Conservation (phyloP, 495 filamentous ascomycete species). For the Podospora fimiseda region DNA sequence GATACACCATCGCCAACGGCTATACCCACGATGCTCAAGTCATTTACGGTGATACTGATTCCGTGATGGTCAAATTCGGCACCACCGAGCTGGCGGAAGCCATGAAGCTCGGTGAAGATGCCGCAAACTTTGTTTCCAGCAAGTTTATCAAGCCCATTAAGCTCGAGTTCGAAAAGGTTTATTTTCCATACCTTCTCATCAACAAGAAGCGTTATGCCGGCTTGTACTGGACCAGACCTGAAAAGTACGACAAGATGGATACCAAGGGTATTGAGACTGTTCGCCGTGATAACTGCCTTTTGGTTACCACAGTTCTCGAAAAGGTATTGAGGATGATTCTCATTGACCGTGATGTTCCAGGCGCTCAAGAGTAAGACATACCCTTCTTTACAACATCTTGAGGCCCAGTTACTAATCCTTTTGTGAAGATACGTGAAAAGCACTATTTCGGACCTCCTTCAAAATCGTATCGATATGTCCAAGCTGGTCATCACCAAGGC, state of each 20-base stretch:
- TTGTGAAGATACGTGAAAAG: conserved; percentile 81
- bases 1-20: conserved; percentile 87
- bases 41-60: conserved; percentile 98
- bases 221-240: conserved; percentile 88
- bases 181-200: conserved; percentile 96
- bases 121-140: conserved; percentile 74
- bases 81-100: conserved; percentile 72
- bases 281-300: conserved; percentile 86
- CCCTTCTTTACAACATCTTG: not conserved
- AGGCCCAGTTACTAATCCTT: conserved; percentile 14
- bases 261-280: conserved; percentile 99
- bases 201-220: conserved; percentile 99
- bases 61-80: conserved; percentile 99
- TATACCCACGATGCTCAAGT: conserved; percentile 91
- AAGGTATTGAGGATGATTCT: conserved; percentile 92
- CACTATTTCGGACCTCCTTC: conserved; percentile 88
- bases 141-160: conserved; percentile 97
- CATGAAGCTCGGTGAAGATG: conserved; percentile 93
- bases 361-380: conserved; percentile 79
- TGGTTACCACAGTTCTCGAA: conserved; percentile 96
- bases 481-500: conserved; percentile 99
- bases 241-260: conserved; percentile 99
- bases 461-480: conserved; percentile 98
- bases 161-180: conserved; percentile 98
- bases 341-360: conserved; percentile 82